These are phyloP conservation scores for Emergomyces orientalis DNA, from an alignment of 2,329 filamentous ascomycete species.

Conservation along the genomic window DNA sequence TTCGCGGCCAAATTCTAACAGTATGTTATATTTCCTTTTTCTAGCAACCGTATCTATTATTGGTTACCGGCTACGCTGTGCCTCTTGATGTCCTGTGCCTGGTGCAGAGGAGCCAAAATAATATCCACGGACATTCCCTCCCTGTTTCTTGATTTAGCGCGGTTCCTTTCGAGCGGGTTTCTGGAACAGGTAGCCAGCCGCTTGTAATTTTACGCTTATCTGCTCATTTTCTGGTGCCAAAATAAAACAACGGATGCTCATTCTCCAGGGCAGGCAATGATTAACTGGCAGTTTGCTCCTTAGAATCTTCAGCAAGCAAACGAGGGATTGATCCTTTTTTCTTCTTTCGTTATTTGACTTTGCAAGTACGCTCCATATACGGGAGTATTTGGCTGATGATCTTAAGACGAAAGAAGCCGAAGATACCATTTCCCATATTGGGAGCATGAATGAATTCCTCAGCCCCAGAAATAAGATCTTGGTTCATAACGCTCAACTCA, in stretches of 20 bases:
- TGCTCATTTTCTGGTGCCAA: background rate
- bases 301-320: background rate
- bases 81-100: background rate
- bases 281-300: background rate
- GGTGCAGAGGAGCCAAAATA: background rate
- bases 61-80: background rate
- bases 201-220: background rate
- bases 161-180: background rate
- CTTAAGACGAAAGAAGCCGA: too few relatives aligned
- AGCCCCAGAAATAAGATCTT: background rate
- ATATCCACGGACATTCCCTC: background rate
- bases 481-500: background rate
- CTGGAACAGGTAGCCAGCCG: background rate
- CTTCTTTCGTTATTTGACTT: background rate
- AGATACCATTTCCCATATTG: background rate
- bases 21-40: constrained; percentile 2
- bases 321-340: background rate
- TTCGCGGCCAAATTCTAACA: background rate
- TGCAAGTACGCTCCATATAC: background rate
- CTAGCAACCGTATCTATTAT: background rate
- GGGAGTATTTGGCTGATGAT: background rate
- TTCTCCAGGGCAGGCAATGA: background rate
- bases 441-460: background rate
- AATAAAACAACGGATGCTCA: background rate
- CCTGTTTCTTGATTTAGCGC: background rate